Percentiles rank a stretch among this genome's conserved stretches.
Evolutionary conservation across 371 early-diverging fungal genomes (phyloP).

Genomic region (Blyttiomyces sp.): DNA sequence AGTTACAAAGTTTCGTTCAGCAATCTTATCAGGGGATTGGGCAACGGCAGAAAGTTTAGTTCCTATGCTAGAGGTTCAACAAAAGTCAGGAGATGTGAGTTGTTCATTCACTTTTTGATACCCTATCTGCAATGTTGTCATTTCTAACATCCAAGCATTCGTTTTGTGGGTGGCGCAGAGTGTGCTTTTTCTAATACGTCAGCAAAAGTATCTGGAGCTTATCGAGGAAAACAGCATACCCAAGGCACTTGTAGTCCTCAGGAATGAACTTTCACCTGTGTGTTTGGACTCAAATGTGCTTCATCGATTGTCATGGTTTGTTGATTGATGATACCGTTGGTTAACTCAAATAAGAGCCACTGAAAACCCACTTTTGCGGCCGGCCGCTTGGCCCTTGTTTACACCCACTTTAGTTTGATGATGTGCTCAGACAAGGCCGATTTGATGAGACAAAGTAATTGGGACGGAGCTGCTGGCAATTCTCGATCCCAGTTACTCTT

Average conservation of each 20-base stretch:
- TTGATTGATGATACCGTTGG: background rate
- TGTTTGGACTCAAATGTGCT: conserved; percentile 57
- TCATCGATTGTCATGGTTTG: conserved; percentile 49
- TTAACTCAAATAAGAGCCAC: background rate
- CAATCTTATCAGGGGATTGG: conserved; percentile 76
- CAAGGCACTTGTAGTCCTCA: conserved; percentile 65
- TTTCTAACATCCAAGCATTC: background rate
- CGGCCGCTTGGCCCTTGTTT: conserved; percentile 17
- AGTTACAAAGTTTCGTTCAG: conserved; percentile 58
- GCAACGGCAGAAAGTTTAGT: conserved; percentile 22
- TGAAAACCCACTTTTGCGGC: too few species aligned
- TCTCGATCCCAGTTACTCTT: conserved; percentile 41
- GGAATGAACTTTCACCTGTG: conserved; percentile 71
- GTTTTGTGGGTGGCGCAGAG: conserved; percentile 11
- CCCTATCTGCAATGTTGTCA: background rate
- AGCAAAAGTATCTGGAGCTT: conserved; percentile 81
- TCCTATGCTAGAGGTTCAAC: background rate
- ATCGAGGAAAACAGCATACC: conserved; percentile 60
- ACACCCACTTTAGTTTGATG: conserved; percentile 8
- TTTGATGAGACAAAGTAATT: conserved; percentile 54
- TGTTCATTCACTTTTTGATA: background rate
- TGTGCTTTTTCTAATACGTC: conserved; percentile 63
- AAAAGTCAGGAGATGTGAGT: background rate
- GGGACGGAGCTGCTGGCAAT: conserved; percentile 74
- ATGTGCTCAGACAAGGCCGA: conserved; percentile 21